Base-by-base conservation (phyloP, 345 rosid genomes). In the Litchi chinensis region DNA sequence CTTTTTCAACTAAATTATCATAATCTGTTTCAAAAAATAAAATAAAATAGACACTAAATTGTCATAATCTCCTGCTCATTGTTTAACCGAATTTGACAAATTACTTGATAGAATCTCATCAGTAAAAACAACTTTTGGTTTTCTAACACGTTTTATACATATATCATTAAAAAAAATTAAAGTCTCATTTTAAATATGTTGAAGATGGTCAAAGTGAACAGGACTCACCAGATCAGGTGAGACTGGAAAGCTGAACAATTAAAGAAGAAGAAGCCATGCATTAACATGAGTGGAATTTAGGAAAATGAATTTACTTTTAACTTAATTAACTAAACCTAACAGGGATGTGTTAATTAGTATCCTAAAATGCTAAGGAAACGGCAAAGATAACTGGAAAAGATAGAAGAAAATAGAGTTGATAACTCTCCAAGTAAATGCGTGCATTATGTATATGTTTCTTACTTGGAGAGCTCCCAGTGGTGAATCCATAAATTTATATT, bases 401-500 rank as follows among this genome's bases (percentile, higher is more conserved):
- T 41, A 64, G 24, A 16, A 37, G 19, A 41, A 71, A 63, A 56
- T 24, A 74, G 70, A 66, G 44, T 40, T 19, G 72, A 60, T 46
- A n/a, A 75, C 76, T 73, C 74, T 79, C 85, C 83, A 77, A 75
- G 82, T 75, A 77, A 85, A 80, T 79, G 71, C 70, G 74, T 74
- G 76, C 80, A 65, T 77, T 62, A 62, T 76, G 66, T 68, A 74
- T 76, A 75, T 63, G 64, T 81, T 81, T 86, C 85, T 77, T 77
- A 79, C 80, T 83, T 70, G 76, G 60, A 79, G 68, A 68, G 78
- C 82, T 71, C 59, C 70, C 44, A 46, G 15, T 50, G 26, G 62
- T 63, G 74, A 76, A 60, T 13, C 67, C 60, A 18, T 37, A 73
- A 37, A 75, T 39, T 39, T 70, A 62, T 73, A 19, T 28, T 63